Evolutionary conservation across 208 protist species (phyloP).

Genomic region (Crithidia expoeki): DNA sequence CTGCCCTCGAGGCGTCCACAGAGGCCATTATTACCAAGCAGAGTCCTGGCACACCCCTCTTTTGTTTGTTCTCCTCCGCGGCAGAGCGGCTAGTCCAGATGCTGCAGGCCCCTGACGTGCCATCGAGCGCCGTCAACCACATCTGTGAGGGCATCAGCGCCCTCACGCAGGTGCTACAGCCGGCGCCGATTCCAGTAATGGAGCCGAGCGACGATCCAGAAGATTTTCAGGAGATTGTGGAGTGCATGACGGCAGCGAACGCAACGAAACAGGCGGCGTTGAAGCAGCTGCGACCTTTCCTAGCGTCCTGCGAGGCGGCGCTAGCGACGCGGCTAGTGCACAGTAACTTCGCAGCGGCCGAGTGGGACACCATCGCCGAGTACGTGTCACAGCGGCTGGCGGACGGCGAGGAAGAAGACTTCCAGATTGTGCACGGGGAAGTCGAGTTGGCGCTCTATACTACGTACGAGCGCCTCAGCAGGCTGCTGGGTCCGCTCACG

Average conservation of each 20-base stretch:
- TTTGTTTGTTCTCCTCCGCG: constrained; percentile 46
- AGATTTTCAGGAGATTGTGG: constrained; percentile 55
- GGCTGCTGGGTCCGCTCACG: constrained; percentile 35
- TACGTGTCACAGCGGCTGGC: constrained; percentile 36
- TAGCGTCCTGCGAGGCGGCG: constrained; percentile 24
- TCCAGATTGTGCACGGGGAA: constrained; percentile 52
- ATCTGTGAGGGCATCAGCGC: constrained; percentile 74
- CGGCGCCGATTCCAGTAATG: constrained; percentile 53
- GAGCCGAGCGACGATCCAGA: constrained; percentile 70
- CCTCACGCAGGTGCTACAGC: constrained; percentile 70
- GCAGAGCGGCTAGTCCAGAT: constrained; percentile 47
- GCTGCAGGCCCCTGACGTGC: constrained; percentile 26
- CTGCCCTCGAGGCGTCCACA: constrained; percentile 62
- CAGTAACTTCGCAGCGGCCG: constrained; percentile 14
- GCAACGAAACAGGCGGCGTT: constrained; percentile 27
- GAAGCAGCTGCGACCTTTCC: constrained; percentile 24
- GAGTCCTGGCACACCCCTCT: constrained; percentile 40
- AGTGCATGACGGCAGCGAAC: constrained; percentile 17
- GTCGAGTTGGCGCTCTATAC: constrained; percentile 55
- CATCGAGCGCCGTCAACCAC: constrained; percentile 35
- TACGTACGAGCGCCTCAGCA: constrained; percentile 67
- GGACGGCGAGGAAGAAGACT: constrained; percentile 43
- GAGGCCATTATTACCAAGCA: constrained; percentile 56
- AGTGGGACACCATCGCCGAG: constrained; percentile 32
- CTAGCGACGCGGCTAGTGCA: constrained; percentile 32